Conservation (phyloP, 768 basidiomycete species). For the Exidia glandulosa region DNA sequence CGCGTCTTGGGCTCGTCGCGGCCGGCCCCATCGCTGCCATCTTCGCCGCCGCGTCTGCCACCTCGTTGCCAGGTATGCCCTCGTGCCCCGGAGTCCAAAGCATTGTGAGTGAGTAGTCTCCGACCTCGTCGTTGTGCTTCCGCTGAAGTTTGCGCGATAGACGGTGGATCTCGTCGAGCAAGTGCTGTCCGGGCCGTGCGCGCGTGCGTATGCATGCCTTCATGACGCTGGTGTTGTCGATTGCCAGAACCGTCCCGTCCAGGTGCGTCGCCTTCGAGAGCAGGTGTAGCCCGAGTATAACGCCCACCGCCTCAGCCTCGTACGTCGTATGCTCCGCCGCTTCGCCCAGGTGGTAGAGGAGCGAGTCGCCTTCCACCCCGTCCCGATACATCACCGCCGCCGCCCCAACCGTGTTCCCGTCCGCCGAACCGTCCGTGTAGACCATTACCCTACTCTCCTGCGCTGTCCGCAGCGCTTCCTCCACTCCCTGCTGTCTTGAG, state of each 20-base stretch:
- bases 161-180: constrained; percentile 5
- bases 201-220: neutral
- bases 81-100: constrained; percentile 13
- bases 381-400: constrained; percentile 3
- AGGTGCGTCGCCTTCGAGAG: constrained; percentile 31
- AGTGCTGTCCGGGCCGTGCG: constrained; percentile 7
- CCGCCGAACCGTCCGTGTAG: constrained; percentile 13
- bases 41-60: constrained; percentile 17
- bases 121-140: no score
- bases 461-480: neutral
- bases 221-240: constrained; percentile 11
- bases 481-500: neutral
- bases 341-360: constrained; percentile 2
- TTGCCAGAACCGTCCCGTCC: no score
- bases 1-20: no score
- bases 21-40: no score
- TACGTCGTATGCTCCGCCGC: constrained; percentile 10
- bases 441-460: no score
- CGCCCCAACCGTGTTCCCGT: constrained; percentile 9
- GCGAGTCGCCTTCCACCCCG: neutral
- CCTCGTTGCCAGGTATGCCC: constrained; percentile 10
- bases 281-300: constrained; percentile 8
- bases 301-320: constrained; percentile 9
- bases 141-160: neutral
- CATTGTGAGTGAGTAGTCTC: constrained; percentile 3